Conservation (phyloP, 2,329 filamentous ascomycete genomes). For the Simplicillium aogashimaense region DNA sequence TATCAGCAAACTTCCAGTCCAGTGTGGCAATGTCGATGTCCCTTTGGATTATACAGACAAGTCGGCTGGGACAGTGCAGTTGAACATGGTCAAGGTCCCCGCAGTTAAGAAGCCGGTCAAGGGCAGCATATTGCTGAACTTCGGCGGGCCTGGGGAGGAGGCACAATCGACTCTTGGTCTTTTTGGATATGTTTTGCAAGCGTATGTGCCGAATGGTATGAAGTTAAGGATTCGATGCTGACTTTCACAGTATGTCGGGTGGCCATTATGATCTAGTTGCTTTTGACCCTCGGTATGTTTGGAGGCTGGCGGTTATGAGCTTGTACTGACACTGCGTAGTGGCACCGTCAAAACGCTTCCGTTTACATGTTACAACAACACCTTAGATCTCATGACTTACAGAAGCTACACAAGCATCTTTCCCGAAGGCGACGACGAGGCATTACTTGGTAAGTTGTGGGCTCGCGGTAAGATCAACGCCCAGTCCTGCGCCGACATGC, state of each 20-base stretch:
- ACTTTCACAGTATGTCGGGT: conserved; percentile 12
- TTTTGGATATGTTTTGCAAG: background rate
- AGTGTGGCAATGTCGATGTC: conserved; percentile 9
- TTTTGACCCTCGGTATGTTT: conserved; percentile 17
- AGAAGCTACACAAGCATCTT: background rate
- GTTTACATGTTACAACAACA: conserved; percentile 10
- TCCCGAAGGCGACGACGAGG: conserved; percentile 6
- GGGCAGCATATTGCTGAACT: conserved; percentile 21
- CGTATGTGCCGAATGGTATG: too few species aligned
- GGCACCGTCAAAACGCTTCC: conserved; percentile 12
- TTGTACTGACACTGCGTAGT: background rate
- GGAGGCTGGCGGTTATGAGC: background rate
- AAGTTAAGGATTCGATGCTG: background rate
- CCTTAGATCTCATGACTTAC: background rate
- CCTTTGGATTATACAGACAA: conserved; percentile 10
- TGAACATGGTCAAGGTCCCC: conserved; percentile 5
- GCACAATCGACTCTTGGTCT: background rate
- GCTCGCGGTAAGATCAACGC: conserved; percentile 7
- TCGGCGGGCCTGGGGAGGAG: conserved; percentile 13
- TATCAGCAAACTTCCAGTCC: conserved; percentile 3
- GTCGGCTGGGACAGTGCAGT: conserved; percentile 4
- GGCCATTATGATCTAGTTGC: conserved; percentile 15
- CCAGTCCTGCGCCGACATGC: conserved; percentile 12
- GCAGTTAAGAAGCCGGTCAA: conserved; percentile 11
- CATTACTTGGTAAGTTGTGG: conserved; percentile 10